phyloP scores from a whole-genome alignment of 2,329 filamentous ascomycete species.

The Colletotrichum echinochloae region DNA sequence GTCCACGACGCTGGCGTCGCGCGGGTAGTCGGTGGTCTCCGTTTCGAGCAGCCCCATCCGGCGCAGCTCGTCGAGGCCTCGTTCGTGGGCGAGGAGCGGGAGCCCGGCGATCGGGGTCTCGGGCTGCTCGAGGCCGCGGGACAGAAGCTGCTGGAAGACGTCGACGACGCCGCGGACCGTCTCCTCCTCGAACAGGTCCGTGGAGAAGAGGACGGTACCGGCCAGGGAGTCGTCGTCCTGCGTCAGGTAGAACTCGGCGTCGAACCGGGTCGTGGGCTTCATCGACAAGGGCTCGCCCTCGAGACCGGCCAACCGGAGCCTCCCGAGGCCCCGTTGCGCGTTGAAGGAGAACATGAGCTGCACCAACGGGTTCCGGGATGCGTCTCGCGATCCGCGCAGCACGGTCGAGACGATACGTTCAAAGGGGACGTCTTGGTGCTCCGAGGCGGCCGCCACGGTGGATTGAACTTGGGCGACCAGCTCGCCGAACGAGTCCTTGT shows the following conservation, averaged over 20 bases:
- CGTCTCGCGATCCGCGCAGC: conserved; percentile 11
- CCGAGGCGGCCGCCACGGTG: conserved; percentile 29
- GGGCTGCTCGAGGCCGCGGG: neutral
- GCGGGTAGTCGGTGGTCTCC: conserved; percentile 30
- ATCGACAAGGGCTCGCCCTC: conserved; percentile 9
- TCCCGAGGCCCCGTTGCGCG: conserved; percentile 7
- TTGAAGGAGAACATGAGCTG: conserved; percentile 27
- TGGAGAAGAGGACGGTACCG: conserved; percentile 41
- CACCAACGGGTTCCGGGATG: conserved; percentile 20
- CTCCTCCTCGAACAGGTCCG: conserved; percentile 11
- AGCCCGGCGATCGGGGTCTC: neutral
- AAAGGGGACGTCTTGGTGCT: conserved; percentile 43
- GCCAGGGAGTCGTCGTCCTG: conserved; percentile 37
- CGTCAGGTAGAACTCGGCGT: conserved; percentile 41
- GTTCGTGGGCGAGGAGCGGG: neutral
- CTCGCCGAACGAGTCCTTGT: conserved; percentile 1
- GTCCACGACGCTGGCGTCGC: conserved; percentile 43
- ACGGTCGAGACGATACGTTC: conserved; percentile 10
- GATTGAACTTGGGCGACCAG: conserved; percentile 3
- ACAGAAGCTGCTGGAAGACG: conserved; percentile 15
- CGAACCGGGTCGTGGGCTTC: conserved; percentile 18
- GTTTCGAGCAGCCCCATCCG: conserved; percentile 35
- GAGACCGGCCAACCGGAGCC: conserved; percentile 6
- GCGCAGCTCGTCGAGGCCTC: conserved; percentile 19
- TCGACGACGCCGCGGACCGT: conserved; percentile 44